These are phyloP conservation scores for Avicennia marina DNA, from an alignment of 257 asterid genomes.

Conservation along the genomic window DNA sequence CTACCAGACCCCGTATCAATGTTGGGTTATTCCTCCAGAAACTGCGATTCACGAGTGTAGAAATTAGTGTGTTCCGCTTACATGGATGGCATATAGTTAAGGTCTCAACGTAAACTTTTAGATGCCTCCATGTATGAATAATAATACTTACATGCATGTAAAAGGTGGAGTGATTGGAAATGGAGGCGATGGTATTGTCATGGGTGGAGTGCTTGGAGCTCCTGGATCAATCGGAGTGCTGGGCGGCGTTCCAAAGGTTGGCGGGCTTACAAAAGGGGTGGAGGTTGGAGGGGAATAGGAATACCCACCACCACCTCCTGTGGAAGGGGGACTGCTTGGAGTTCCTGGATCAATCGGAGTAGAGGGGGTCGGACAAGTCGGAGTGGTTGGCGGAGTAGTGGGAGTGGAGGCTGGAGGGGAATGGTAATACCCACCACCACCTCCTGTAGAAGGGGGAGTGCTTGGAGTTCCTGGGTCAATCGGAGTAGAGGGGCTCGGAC, in stretches of 20 bases:
- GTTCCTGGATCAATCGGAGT: conserved; percentile 29
- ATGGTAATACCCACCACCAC: conserved; percentile 14
- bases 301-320: too few relatives aligned
- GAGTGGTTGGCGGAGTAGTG: conserved; percentile 4
- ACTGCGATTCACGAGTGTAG: conserved; percentile 23
- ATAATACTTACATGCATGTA: conserved; percentile 66
- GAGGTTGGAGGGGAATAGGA: background rate
- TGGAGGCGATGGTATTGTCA: conserved; percentile 51
- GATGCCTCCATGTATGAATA: background rate
- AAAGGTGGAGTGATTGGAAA: conserved; percentile 57
- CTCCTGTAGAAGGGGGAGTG: too few relatives aligned
- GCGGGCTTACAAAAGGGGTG: too few relatives aligned
- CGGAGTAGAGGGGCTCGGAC: too few relatives aligned
- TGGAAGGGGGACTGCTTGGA: conserved; percentile 41
- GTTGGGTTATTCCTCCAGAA: conserved; percentile 60
- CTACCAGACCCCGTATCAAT: conserved; percentile 44
- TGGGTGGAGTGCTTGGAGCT: background rate
- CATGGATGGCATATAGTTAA: background rate
- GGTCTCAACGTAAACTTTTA: background rate
- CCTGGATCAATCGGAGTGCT: background rate
- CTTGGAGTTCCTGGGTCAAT: too few relatives aligned
- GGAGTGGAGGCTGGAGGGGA: conserved; percentile 31
- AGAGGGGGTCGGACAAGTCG: too few relatives aligned
- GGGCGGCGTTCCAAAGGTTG: background rate
- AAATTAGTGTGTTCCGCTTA: background rate